Percentiles rank a stretch among this genome's conserved stretches.
These are phyloP conservation scores for Cyclanthera cordifolia DNA, from an alignment of 306 rosid species.

Conservation along the genomic window DNA sequence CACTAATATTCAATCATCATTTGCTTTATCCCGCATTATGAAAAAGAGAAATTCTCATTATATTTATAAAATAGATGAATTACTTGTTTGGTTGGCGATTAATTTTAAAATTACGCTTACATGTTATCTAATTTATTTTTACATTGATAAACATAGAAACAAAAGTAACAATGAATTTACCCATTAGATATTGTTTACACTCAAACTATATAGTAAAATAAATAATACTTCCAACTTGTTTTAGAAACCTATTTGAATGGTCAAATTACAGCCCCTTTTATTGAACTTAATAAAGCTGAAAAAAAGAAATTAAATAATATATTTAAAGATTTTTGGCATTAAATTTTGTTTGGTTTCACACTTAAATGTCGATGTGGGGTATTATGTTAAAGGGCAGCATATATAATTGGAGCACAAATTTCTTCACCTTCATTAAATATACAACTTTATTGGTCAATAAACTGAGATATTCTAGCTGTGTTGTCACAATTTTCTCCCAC, in stretches of 20 bases:
- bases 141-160: too few species aligned
- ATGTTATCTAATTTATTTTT: too few species aligned
- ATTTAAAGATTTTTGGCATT: not conserved
- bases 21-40: too few species aligned
- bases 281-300: not conserved
- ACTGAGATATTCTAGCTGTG: not conserved
- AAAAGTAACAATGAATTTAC: too few species aligned
- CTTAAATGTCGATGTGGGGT: not conserved
- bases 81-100: too few species aligned
- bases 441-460: not conserved
- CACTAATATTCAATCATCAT: too few species aligned
- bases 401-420: not conserved
- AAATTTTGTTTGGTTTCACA: not conserved
- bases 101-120: too few species aligned
- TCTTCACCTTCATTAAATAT: not conserved
- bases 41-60: too few species aligned
- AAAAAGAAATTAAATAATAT: too few species aligned
- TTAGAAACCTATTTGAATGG: not conserved
- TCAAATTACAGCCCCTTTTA: not conserved
- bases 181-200: not conserved
- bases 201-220: not conserved
- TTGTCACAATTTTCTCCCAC: slow-evolving; percentile 1
- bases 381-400: not conserved
- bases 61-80: too few species aligned
- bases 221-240: not conserved